phyloP scores from a whole-genome alignment of 768 basidiomycete species.

The Galerina sulciceps region DNA sequence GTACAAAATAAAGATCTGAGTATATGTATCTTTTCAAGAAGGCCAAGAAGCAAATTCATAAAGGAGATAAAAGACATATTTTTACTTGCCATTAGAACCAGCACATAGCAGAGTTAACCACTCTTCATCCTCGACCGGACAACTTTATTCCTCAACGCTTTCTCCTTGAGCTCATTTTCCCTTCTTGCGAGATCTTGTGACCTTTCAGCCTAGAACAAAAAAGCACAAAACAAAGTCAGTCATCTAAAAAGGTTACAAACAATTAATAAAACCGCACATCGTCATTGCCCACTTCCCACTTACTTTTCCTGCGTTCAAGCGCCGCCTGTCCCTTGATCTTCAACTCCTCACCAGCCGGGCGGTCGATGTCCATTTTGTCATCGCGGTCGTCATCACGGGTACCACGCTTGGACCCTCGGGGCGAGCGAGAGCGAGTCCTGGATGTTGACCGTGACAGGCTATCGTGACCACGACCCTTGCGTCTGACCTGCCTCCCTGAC shows the following conservation, averaged over 20 bases:
- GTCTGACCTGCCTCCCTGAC: conserved; percentile 16
- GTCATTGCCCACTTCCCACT: conserved; percentile 45
- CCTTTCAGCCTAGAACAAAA: conserved; percentile 21
- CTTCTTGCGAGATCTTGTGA: conserved; percentile 62
- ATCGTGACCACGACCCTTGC: conserved; percentile 34
- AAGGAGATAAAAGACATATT: background rate
- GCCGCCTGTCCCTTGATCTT: conserved; percentile 80
- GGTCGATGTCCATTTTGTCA: conserved; percentile 42
- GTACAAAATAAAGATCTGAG: conserved; percentile 3
- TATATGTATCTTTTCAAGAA: background rate
- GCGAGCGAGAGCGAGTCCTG: conserved; percentile 8
- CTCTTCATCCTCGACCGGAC: conserved; percentile 63
- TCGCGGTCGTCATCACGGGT: conserved; percentile 1
- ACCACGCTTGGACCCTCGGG: background rate
- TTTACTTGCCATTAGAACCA: background rate
- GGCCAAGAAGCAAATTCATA: background rate
- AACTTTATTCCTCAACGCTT: conserved; percentile 83
- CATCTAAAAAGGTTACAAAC: conserved; percentile 5
- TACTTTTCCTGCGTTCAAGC: conserved; percentile 54
- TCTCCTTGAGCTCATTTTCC: conserved; percentile 84
- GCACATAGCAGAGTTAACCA: background rate
- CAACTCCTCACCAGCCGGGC: conserved; percentile 47
- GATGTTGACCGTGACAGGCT: conserved; percentile 22
- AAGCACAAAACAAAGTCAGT: conserved; percentile 11
- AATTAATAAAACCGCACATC: conserved; percentile 6